phyloP scores from a whole-genome alignment of 257 asterid genomes.

The Jacaranda copaia region DNA sequence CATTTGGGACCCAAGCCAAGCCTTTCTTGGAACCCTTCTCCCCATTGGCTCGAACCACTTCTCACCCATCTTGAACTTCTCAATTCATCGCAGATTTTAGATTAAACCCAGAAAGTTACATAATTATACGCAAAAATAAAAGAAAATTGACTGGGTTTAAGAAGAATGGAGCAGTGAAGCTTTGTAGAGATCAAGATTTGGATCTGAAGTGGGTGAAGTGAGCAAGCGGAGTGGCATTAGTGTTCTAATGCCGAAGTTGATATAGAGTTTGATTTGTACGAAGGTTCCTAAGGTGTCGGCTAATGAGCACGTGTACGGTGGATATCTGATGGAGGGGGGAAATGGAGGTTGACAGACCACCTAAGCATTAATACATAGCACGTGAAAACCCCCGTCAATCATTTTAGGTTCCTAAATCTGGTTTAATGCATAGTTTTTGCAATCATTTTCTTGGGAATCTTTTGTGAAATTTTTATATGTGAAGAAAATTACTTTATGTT shows the following conservation, averaged over 20 bases:
- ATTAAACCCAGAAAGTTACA: slow-evolving; percentile 26
- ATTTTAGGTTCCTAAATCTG: background rate
- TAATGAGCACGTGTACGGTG: slow-evolving; percentile 38
- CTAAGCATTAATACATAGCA: slow-evolving; percentile 12
- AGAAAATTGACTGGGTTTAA: background rate
- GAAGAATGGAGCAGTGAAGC: slow-evolving; percentile 16
- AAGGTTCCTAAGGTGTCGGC: slow-evolving; percentile 35
- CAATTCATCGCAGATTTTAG: slow-evolving; percentile 36
- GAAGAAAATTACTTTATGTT: no score
- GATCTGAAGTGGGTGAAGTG: slow-evolving; percentile 34
- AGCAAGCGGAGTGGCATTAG: background rate
- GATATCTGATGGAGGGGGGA: background rate
- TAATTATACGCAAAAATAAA: background rate
- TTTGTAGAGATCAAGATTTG: background rate
- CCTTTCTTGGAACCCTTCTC: slow-evolving; percentile 60
- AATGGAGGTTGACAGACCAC: slow-evolving; percentile 22
- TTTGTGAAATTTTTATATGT: background rate
- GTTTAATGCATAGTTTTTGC: slow-evolving; percentile 13
- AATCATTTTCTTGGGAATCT: background rate
- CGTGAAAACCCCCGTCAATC: background rate
- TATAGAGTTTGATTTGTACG: slow-evolving; percentile 31
- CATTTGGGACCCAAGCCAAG: slow-evolving; percentile 71
- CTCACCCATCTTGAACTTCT: slow-evolving; percentile 41
- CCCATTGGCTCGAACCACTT: slow-evolving; percentile 53
- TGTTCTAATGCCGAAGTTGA: slow-evolving; percentile 2